These are phyloP conservation scores for Penicillium paradoxum DNA, from an alignment of 495 filamentous ascomycete species.

Conservation along the genomic window DNA sequence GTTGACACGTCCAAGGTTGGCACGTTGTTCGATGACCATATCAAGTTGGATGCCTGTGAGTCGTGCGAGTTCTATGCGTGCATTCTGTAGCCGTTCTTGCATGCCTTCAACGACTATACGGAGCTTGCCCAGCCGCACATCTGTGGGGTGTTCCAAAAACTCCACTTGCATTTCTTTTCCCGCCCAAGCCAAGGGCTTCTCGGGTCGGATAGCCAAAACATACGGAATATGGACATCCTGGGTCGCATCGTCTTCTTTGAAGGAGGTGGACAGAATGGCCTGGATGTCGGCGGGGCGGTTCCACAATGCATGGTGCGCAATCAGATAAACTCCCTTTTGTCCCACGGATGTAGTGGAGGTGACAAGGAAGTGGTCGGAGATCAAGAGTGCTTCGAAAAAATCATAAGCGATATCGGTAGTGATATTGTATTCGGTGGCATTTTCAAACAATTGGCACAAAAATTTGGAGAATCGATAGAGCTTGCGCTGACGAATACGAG, in stretches of 20 bases:
- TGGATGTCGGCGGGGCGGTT: constrained; percentile 73
- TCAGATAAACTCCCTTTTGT: constrained; percentile 70
- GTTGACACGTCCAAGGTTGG: constrained; percentile 89
- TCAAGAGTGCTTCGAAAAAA: constrained; percentile 75
- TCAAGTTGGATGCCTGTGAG: constrained; percentile 75
- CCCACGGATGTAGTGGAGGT: constrained; percentile 53
- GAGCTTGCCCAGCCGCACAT: constrained; percentile 80
- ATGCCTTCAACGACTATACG: constrained; percentile 88
- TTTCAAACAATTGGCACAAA: constrained; percentile 88
- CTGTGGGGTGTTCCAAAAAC: constrained; percentile 71
- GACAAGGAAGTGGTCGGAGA: constrained; percentile 79
- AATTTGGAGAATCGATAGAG: constrained; percentile 81
- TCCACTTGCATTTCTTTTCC: constrained; percentile 67
- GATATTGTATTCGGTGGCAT: constrained; percentile 88
- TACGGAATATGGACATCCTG: constrained; percentile 75
- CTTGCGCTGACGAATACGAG: constrained; percentile 88
- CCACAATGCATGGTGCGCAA: constrained; percentile 76
- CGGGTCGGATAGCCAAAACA: constrained; percentile 77
- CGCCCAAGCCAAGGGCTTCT: constrained; percentile 73
- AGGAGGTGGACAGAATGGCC: constrained; percentile 80
- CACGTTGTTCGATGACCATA: constrained; percentile 84
- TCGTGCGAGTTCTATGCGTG: constrained; percentile 69
- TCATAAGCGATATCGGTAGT: constrained; percentile 59
- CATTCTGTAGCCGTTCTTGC: constrained; percentile 69
- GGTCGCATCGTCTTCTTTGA: constrained; percentile 63